phyloP scores from a whole-genome alignment of 2,329 filamentous ascomycete species.

The Alternaria sp. region DNA sequence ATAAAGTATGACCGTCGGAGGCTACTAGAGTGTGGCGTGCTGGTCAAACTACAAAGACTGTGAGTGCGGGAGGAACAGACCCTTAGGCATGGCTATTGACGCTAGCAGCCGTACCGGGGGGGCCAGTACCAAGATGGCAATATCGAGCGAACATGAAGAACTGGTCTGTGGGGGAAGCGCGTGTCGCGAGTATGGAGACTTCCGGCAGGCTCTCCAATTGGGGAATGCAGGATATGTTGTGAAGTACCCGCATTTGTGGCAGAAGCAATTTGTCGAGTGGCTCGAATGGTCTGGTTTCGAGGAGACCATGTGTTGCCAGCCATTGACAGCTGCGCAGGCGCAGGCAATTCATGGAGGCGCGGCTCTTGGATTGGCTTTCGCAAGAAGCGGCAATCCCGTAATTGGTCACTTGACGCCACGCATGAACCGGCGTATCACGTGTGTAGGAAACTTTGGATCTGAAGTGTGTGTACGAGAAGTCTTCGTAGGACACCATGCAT shows the following conservation, averaged over 20 bases:
- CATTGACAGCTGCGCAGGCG: not conserved
- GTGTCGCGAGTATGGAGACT: not conserved
- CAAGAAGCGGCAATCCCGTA: not conserved
- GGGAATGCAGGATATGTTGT: not conserved
- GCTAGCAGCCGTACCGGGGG: not conserved
- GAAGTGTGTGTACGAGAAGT: not conserved
- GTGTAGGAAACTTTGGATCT: not conserved
- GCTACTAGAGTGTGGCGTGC: not conserved
- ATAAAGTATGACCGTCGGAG: not conserved
- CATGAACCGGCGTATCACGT: conserved; percentile 1
- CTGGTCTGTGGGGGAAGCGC: not conserved
- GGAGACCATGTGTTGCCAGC: not conserved
- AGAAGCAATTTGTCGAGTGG: not conserved
- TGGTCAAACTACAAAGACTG: not conserved
- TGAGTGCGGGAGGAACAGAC: not conserved
- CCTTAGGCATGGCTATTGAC: not conserved
- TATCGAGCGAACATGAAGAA: not conserved
- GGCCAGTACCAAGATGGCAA: not conserved
- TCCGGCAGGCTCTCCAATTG: not conserved
- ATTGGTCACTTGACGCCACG: not conserved
- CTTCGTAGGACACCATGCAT: not conserved
- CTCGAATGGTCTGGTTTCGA: conserved; percentile 8
- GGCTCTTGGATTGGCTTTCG: not conserved
- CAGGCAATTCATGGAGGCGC: not conserved
- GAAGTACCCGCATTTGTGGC: not conserved